phyloP scores from a whole-genome alignment of 1,139 yeast genomes.

The Suhomyces yuchorum region DNA sequence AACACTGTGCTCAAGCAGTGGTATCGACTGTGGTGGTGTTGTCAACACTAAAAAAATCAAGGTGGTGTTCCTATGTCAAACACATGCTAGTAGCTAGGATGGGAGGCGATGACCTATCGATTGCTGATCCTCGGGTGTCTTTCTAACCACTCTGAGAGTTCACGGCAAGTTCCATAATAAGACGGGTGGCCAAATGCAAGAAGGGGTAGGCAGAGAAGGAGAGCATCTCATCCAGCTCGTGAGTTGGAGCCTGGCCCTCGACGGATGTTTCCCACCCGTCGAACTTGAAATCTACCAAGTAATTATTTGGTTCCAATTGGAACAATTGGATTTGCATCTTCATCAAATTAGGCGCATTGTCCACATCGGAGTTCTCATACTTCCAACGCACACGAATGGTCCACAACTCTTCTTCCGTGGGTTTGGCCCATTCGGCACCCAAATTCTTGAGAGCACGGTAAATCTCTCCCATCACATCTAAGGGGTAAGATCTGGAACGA shows the following conservation, averaged over 20 bases:
- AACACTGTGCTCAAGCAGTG: not conserved
- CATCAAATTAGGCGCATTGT: constrained; percentile 71
- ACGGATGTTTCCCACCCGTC: constrained; percentile 83
- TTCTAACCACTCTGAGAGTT: constrained; percentile 56
- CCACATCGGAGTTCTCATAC: constrained; percentile 56
- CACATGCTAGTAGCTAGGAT: not conserved
- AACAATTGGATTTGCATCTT: constrained; percentile 96
- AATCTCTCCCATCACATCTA: constrained; percentile 98
- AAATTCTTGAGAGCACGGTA: constrained; percentile 89
- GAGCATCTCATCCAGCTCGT: constrained; percentile 67
- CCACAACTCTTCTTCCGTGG: constrained; percentile 93
- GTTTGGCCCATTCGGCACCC: constrained; percentile 98
- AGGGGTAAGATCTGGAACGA: constrained; percentile 91
- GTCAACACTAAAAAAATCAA: not conserved
- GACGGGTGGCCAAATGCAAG: constrained; percentile 84
- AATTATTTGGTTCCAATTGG: constrained; percentile 93
- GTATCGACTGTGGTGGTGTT: not conserved
- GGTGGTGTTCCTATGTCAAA: not conserved
- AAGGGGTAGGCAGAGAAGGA: constrained; percentile 95
- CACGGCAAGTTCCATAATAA: constrained; percentile 96
- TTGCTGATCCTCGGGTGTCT: not conserved
- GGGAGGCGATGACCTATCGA: not conserved
- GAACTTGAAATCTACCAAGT: constrained; percentile 93
- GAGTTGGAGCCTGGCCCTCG: constrained; percentile 28
- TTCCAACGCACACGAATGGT: constrained; percentile 96